Evolutionary conservation across 75 land plant genomes (phyloP).

Genomic region (Ceratopteris richardii): DNA sequence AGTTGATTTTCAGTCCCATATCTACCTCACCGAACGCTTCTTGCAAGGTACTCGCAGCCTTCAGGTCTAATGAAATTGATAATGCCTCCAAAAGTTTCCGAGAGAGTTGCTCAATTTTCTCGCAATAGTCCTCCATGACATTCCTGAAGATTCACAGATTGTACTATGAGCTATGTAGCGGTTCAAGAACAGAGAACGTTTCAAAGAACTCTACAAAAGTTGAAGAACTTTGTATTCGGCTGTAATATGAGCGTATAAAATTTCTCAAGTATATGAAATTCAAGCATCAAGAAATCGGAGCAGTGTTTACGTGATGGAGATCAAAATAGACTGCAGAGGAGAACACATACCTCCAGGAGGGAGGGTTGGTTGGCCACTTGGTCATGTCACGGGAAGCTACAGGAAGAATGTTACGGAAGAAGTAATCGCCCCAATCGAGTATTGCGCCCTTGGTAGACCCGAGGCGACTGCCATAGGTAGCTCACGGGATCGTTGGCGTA

Average conservation of each 20-base stretch:
- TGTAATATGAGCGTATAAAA: too few species aligned
- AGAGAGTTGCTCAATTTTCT: constrained; percentile 13
- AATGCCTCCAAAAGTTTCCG: constrained; percentile 16
- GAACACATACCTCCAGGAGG: constrained; percentile 27
- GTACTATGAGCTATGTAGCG: background rate
- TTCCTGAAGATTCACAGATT: constrained; percentile 8
- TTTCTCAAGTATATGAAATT: background rate
- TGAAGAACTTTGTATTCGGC: too few species aligned
- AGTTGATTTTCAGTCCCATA: constrained; percentile 40
- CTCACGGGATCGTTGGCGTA: constrained; percentile 29
- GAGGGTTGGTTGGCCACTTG: constrained; percentile 34
- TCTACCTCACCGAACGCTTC: constrained; percentile 13
- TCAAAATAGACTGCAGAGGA: too few species aligned
- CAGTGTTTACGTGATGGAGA: too few species aligned
- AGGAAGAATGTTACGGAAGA: constrained; percentile 22
- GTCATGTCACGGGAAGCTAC: constrained; percentile 11
- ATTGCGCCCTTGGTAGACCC: constrained; percentile 11
- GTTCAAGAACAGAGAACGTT: background rate
- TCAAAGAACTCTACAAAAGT: too few species aligned
- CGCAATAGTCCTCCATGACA: constrained; percentile 30
- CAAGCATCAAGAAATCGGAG: too few species aligned
- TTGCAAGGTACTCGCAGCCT: background rate
- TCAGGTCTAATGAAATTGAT: constrained; percentile 23
- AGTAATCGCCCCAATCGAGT: constrained; percentile 29
- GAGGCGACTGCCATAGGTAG: constrained; percentile 36